Base-by-base conservation (phyloP, 305 asterid species). In the Vinca major region DNA sequence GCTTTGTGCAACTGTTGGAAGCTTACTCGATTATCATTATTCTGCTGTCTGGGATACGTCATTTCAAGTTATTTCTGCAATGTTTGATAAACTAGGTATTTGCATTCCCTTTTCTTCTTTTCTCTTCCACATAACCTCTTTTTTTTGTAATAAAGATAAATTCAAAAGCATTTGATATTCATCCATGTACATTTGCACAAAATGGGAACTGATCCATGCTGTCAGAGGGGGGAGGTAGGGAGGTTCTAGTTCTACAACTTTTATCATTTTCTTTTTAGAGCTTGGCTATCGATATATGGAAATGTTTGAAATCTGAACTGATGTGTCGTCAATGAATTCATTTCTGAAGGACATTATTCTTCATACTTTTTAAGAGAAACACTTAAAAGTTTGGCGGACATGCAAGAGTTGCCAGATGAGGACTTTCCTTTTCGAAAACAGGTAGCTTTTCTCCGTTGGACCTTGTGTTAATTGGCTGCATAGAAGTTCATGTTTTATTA, bases 51-150 rank as follows among this genome's bases (percentile, higher is more conserved):
- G 91, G 97, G 96, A 89, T 74, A 71, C 74, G 84, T 85, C 99
- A 14, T 89, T 93, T 73, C 91, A 86, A 85, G 83, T 93, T 69
- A 88, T 88, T 75, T 81, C 96, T n/a, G 56, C 88, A 49, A 83
- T 89, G 86, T 89, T 89, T 81, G 90, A 91, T 50, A 93, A 89
- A 86, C 83, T 93, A 80, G 99, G 97, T 88, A 82, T 48, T 55
- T 49, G 14, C 21, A 44, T 69, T 68, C 21, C 58, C 48, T 55
- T 67, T 16, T 58, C 49, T 63, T 70, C 12, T 62, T 61, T 41
- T 72, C 52, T 49, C 47, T 56, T 55, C 44, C 36, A 17, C 68
- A 4, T 17, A 19, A 41, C 43, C 10, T 41, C 14, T 9, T 5
- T 55, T 55, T 33, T 71, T 6, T 21, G 47, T 41, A 41, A 4